Percentiles rank a stretch among this genome's conserved stretches.
Conservation (phyloP, 108 stramenopile genomes). For the Licmophora abbreviata region DNA sequence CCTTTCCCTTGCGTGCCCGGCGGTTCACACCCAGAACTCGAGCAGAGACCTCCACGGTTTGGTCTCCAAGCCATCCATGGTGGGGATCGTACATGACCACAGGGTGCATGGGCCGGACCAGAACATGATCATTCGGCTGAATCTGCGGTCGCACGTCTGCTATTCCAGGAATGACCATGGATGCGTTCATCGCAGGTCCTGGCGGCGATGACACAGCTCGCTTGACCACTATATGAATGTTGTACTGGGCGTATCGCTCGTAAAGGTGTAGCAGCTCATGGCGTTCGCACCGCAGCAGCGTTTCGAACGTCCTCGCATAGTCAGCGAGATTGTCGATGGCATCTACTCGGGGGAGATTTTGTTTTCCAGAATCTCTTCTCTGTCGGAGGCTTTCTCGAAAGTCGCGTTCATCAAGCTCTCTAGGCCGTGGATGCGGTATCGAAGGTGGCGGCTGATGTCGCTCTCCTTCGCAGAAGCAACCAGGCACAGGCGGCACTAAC, state of each 20-base stretch:
- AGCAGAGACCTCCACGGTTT: slow-evolving; percentile 9
- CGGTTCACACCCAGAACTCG: slow-evolving; percentile 15
- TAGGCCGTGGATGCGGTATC: too few species aligned
- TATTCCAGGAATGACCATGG: slow-evolving; percentile 26
- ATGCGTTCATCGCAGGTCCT: not conserved
- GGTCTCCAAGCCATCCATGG: not conserved
- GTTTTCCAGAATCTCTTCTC: too few species aligned
- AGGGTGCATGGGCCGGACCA: slow-evolving; percentile 41
- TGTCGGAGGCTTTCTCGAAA: too few species aligned
- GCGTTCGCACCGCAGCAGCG: slow-evolving; percentile 8
- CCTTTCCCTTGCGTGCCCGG: slow-evolving; percentile 16
- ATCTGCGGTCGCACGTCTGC: slow-evolving; percentile 51
- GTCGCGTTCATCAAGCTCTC: too few species aligned
- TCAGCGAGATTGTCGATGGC: not conserved
- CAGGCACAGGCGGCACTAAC: too few species aligned
- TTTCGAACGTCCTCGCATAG: not conserved
- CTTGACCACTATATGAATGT: too few species aligned
- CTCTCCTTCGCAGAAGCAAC: too few species aligned
- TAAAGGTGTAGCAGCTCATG: slow-evolving; percentile 14
- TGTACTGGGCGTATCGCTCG: slow-evolving; percentile 17
- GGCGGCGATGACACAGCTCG: too few species aligned
- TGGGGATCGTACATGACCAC: not conserved
- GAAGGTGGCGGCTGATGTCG: too few species aligned
- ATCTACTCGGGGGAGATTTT: not conserved
- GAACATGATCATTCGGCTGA: slow-evolving; percentile 35